Evolutionary conservation across 2,329 filamentous ascomycete species (phyloP), one percentile per base, ranked within the genome.

Genomic region (Talaromyces funiculosus): DNA sequence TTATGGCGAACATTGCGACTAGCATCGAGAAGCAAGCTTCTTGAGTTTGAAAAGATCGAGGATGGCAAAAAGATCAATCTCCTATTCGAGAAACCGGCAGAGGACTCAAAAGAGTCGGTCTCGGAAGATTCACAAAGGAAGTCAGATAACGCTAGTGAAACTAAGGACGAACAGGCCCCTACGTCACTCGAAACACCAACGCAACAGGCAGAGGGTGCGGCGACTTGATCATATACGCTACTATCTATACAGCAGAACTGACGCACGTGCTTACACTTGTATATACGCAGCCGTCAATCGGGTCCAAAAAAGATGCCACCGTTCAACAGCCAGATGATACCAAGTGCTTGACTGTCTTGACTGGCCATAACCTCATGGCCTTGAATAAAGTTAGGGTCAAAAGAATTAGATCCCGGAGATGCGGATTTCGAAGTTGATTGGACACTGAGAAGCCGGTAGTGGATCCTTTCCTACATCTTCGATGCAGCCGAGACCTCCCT

Each of bases 1-100:
- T 89, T 86, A 60, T 99, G 94, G 94, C 85, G 92, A 66, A 90
- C 91, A 4, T 78, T 99, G 64, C 86, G 94, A 57, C 84, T 96
- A 64, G 89, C 91, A 9, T 86, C 89, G 60, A 86, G 85, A 65
- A 86, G 82, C 60, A 89, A 88, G 67, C 82, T 97, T 65, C 83
- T 85, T 47, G 78, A 86, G 20, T 94, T 97, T 72, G 92, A 97
- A 73, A 90, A 89, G 73, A 89, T 96, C 53, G 92, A 96, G 59
- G 87, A 92, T 65, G 87, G 89, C 42, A 89, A 89, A 70, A 90
- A 90, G 64, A 71, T 86, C 62, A 78, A 83, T 63, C 73, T 76
- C 62, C 75, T 84, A 62, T 81, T 82, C 61, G 75, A 75, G 58
- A 62, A 53, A 12, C 61, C 66, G 24, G 37, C 64, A 22, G 64